Conservation (phyloP, 768 basidiomycete species). For the Mycena epipterygia region DNA sequence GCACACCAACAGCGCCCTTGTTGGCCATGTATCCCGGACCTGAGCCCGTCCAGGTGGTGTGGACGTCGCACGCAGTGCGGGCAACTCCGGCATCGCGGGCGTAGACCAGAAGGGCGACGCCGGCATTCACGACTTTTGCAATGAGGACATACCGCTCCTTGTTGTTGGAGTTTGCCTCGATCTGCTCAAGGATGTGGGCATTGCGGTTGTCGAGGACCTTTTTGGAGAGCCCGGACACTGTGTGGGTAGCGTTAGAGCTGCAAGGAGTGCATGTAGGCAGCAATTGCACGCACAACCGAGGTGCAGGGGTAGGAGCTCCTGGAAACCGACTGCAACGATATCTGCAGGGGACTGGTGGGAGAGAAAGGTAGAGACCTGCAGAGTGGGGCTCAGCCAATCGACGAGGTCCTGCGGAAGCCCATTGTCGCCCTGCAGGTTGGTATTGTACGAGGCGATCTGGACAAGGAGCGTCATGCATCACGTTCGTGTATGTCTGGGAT, state of each 20-base stretch:
- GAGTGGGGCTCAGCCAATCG: conserved; percentile 90
- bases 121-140: conserved; percentile 86
- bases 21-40: conserved; percentile 89
- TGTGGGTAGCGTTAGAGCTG: conserved; percentile 22
- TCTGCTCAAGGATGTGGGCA: conserved; percentile 79
- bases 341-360: conserved; percentile 79
- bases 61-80: conserved; percentile 71
- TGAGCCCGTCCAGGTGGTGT: conserved; percentile 82
- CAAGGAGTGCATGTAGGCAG: not conserved
- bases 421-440: conserved; percentile 83
- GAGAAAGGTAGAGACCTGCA: conserved; percentile 82
- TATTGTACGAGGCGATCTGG: conserved; percentile 92
- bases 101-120: conserved; percentile 90
- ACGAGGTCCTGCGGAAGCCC: conserved; percentile 89
- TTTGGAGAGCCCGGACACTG: conserved; percentile 85
- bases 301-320: conserved; percentile 92
- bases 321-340: conserved; percentile 92
- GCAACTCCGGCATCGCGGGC: conserved; percentile 79
- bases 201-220: conserved; percentile 78
- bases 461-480: conserved; percentile 60
- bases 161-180: conserved; percentile 78
- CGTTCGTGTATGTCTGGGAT: conserved; percentile 2
- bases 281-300: conserved; percentile 76
- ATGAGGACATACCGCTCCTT: conserved; percentile 85
- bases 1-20: conserved; percentile 93